phyloP scores from a whole-genome alignment of 2,329 filamentous ascomycete species.

The Xylariomycetidae sp. region DNA sequence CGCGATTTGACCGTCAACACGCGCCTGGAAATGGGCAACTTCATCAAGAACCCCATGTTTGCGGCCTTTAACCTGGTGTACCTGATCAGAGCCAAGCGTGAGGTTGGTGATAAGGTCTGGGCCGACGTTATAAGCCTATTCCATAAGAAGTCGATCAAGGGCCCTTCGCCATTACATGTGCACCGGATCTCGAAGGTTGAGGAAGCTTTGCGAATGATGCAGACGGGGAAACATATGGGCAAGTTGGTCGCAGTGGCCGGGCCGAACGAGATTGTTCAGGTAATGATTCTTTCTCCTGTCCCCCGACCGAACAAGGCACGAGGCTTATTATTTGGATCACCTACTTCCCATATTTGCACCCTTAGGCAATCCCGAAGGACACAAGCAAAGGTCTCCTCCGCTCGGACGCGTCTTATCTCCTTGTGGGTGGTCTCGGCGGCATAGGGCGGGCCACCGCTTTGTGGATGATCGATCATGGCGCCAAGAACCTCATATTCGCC shows the following conservation, averaged over 20 bases:
- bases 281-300: too few species aligned
- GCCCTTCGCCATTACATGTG: neutral
- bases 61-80: neutral
- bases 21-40: neutral
- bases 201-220: neutral
- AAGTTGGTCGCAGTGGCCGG: neutral
- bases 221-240: neutral
- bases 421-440: slow-evolving; percentile 17
- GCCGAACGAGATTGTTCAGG: neutral
- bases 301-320: too few species aligned
- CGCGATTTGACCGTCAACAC: neutral
- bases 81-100: neutral
- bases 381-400: too few species aligned
- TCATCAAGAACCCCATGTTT: neutral
- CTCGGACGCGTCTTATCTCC: slow-evolving; percentile 11
- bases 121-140: neutral
- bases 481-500: slow-evolving; percentile 11
- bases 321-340: too few species aligned
- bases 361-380: too few species aligned
- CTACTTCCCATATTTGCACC: too few species aligned
- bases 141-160: neutral
- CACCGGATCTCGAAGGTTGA: neutral
- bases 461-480: slow-evolving; percentile 15
- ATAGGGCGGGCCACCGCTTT: slow-evolving; percentile 11
- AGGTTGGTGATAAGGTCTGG: neutral